Evolutionary conservation across 805 yeast species (phyloP).

Genomic region (Metschnikowia reukaufii): DNA sequence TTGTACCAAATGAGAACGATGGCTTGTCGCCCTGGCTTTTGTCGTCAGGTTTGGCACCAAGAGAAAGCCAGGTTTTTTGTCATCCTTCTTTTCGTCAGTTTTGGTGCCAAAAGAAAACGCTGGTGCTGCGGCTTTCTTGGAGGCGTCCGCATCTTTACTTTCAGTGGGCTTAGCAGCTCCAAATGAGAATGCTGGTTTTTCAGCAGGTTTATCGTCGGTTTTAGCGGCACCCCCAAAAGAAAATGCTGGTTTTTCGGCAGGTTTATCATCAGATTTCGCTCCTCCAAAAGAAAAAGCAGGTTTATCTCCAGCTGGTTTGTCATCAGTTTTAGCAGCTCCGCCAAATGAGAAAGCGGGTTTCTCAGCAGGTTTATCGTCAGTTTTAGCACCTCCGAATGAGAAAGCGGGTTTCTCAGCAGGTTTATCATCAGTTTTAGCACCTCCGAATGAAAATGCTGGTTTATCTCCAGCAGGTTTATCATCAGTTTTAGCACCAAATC

Average conservation of each 20-base stretch:
- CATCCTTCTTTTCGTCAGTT: constrained; percentile 19
- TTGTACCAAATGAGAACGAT: constrained; percentile 25
- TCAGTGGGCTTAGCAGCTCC: constrained; percentile 10
- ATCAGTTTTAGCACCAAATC: constrained; percentile 24
- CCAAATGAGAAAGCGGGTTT: constrained; percentile 25
- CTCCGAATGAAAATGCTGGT: constrained; percentile 25
- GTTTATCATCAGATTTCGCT: constrained; percentile 17
- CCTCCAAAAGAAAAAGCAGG: constrained; percentile 24
- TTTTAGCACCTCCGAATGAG: constrained; percentile 27
- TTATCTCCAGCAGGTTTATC: constrained; percentile 14
- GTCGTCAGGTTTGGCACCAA: constrained; percentile 26
- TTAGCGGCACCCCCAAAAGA: constrained; percentile 28
- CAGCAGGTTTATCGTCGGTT: constrained; percentile 12
- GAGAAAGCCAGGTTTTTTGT: constrained; percentile 22
- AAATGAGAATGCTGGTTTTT: constrained; percentile 16
- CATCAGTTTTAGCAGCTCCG: constrained; percentile 24
- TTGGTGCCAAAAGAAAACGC: constrained; percentile 21
- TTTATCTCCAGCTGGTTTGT: constrained; percentile 14
- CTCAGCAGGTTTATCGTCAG: not conserved
- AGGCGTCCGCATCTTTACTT: constrained; percentile 16
- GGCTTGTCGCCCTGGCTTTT: constrained; percentile 9
- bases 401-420: constrained; percentile 16
- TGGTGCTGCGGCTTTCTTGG: constrained; percentile 13
- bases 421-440: constrained; percentile 18
- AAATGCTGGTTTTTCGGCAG: constrained; percentile 17